Evolutionary conservation across 345 rosid species (phyloP), one percentile per base, ranked within the genome.

Genomic region (Linum trigynum): DNA sequence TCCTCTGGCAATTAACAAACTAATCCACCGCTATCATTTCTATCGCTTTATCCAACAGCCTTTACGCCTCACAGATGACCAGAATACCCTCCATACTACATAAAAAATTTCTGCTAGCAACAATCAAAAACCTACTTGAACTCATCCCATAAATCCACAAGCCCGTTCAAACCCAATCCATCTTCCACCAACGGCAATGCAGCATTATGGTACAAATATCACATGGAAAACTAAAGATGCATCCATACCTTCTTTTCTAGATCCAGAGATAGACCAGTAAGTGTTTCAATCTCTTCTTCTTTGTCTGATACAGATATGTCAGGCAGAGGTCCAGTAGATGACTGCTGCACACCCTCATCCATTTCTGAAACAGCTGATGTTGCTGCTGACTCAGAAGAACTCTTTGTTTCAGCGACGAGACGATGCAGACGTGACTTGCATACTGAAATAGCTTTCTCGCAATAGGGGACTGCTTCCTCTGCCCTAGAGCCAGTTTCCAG

Each of bases 161-260:
- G 32, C 32, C 32, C 32, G 32, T 23, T 23, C 32, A 23, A 23
- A 23, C 32, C 32, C 1, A 23, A 23, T 23, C 32, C 32, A 23
- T 23, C 1, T 23, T 23, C 32, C 32, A 23, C 32, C 32, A 23
- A 23, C 32, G 68, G 51, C 43, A 56, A 71, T 37, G 62, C 12
- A 65, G 10, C 23, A 62, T 68, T 55, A 62, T 48, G 53, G 14
- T 7, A 9, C 9, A 48, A 9, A 15, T 10, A 5, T 15, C 9
- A 5, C 14, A 3, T 48, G 11, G 53, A 23, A 23, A 23, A 23
- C 66, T 63, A 43, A 15, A 32, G 39, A 9, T 45, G 40, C 43
- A 14, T 61, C 40, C 79, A 79, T 78, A 65, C 99, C 96, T 88
- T 90, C 87, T 88, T 94, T 66, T 90, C 96, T 55, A 94, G 82